Evolutionary conservation across 2,329 filamentous ascomycete species (phyloP), one percentile per base, ranked within the genome.

Genomic region (Hymenoscyphus fructigenus): DNA sequence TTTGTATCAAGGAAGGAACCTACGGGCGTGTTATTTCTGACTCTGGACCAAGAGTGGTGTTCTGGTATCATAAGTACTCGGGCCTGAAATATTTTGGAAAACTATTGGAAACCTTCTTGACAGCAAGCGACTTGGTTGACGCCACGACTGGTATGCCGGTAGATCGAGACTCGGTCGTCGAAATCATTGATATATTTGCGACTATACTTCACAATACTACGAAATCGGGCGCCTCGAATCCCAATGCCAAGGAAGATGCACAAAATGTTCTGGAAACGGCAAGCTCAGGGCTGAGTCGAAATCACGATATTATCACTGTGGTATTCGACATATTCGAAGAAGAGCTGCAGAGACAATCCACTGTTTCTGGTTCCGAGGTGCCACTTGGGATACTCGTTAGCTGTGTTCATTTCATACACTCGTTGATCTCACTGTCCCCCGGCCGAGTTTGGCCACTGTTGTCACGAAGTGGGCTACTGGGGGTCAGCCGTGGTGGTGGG

Each of bases 391-490:
- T 93, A 58, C 76, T 89, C 63, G 80, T 82, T 12, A 87, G 91
- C 28, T 96, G 92, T 75, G 79, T 93, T 26, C 89, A 92, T 61
- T 97, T 98, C 72, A 80, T 96, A 44, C 85, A 90, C 70, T 87
- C 89, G 2, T 80, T 96, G 20, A 78, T 95, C 29, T 82, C 84
- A 10, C 71, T 90, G n/a, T 86, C 90, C 60, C 94, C 95, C 0
- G 91, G 90, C 64, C 85, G 93, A 66, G 88, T 97, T 5, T 98
- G 95, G 93, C 93, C 94, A 3, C 91, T 94, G 75, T 84, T 99
- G 72, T 87, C 89, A 3, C 88, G 92, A 64, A 96, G 92, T 75
- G 87, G 89, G 67, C 81, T 99, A 20, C 82, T 99, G 57, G 90
- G 91, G 70, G 85, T 88, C 5, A 89, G 92, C 69, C 88, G 91